These are phyloP conservation scores for Naganishia liquefaciens DNA, from an alignment of 1,284 basidiomycete genomes.

Conservation along the genomic window DNA sequence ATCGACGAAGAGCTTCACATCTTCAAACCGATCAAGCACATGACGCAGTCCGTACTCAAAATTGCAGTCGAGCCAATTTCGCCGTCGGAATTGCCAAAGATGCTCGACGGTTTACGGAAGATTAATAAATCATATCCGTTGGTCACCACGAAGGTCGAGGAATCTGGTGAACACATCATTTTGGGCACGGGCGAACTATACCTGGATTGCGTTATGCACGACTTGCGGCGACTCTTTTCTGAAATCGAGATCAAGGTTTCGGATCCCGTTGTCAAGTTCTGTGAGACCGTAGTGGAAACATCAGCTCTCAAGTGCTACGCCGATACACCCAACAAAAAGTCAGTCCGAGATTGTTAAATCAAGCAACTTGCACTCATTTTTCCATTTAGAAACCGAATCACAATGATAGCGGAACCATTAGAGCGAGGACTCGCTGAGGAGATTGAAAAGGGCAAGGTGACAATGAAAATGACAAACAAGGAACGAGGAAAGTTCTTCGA, in stretches of 20 bases:
- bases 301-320: slow-evolving; percentile 98
- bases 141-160: slow-evolving; percentile 92
- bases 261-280: slow-evolving; percentile 97
- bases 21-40: slow-evolving; percentile 91
- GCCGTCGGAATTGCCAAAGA: slow-evolving; percentile 96
- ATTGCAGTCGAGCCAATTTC: slow-evolving; percentile 97
- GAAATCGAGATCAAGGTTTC: slow-evolving; percentile 99
- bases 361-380: too few species aligned
- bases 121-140: slow-evolving; percentile 98
- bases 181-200: slow-evolving; percentile 97
- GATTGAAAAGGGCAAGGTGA: slow-evolving; percentile 84
- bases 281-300: slow-evolving; percentile 97
- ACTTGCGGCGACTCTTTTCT: slow-evolving; percentile 84
- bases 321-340: slow-evolving; percentile 99
- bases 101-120: slow-evolving; percentile 93
- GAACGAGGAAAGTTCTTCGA: slow-evolving; percentile 92
- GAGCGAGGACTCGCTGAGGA: slow-evolving; percentile 92
- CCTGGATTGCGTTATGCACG: slow-evolving; percentile 95
- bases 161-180: slow-evolving; percentile 95
- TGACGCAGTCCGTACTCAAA: slow-evolving; percentile 97
- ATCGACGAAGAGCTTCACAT: slow-evolving; percentile 85
- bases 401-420: slow-evolving; percentile 95
- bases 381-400: slow-evolving; percentile 80
- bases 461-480: slow-evolving; percentile 89
- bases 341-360: slow-evolving; percentile 41